Conservation (phyloP, 352 stramenopile species). For the Synura sp. region DNA sequence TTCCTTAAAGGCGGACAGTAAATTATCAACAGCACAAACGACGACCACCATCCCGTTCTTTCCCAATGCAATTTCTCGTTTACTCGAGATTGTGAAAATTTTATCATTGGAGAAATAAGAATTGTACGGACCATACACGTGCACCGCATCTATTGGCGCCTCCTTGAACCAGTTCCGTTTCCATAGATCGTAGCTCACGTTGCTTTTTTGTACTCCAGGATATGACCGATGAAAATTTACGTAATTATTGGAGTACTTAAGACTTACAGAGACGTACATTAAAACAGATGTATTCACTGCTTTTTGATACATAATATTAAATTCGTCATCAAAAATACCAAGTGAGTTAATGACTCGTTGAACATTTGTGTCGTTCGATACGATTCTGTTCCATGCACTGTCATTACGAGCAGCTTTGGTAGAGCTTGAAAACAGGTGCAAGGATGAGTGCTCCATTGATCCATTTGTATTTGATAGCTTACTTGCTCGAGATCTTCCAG, state of each 20-base stretch:
- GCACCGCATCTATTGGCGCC: not conserved
- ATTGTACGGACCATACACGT: constrained; percentile 10
- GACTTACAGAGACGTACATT: constrained; percentile 3
- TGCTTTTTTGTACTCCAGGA: not conserved
- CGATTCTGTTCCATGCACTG: not conserved
- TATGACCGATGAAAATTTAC: not conserved
- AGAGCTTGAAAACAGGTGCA: not conserved
- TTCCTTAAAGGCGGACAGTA: not conserved
- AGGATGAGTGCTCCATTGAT: not conserved
- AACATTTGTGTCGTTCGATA: not conserved
- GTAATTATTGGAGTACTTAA: not conserved
- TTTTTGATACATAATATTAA: not conserved
- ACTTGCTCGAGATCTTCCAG: not conserved
- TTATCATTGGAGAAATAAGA: not conserved
- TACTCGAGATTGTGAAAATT: not conserved
- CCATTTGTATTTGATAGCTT: not conserved
- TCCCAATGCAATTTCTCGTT: too few species aligned
- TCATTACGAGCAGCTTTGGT: not conserved
- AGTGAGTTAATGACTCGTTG: not conserved
- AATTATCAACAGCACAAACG: not conserved
- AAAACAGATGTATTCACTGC: not conserved
- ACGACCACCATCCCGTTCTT: too few species aligned
- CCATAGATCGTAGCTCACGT: not conserved
- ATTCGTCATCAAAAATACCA: not conserved
- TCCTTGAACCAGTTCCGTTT: not conserved